Conservation (phyloP, 768 basidiomycete genomes). For the Serendipita vermifera region DNA sequence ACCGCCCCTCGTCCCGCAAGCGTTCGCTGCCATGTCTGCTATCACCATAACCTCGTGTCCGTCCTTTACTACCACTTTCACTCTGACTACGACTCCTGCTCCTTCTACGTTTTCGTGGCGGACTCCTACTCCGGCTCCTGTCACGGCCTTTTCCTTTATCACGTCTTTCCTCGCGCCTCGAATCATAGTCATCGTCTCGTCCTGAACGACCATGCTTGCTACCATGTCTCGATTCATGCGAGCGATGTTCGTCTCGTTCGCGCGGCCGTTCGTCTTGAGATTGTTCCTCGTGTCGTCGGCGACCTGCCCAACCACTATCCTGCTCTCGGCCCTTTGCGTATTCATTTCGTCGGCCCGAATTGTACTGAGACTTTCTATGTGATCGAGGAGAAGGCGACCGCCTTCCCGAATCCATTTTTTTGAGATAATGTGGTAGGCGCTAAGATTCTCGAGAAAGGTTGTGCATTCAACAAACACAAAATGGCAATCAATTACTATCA, state of each 20-base stretch:
- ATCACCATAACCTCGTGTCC: background rate
- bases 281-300: background rate
- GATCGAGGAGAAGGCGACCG: constrained; percentile 2
- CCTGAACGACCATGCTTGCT: too few species aligned
- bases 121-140: background rate
- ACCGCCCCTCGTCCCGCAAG: constrained; percentile 25
- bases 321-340: background rate
- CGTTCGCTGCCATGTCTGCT: constrained; percentile 15
- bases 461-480: too few species aligned
- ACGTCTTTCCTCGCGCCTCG: too few species aligned
- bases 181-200: too few species aligned
- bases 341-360: background rate
- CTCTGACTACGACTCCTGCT: background rate
- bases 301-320: background rate
- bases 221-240: too few species aligned
- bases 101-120: background rate
- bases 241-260: too few species aligned
- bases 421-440: background rate
- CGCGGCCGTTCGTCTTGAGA: background rate
- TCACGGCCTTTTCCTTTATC: background rate
- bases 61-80: too few species aligned
- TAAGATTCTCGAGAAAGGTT: too few species aligned
- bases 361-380: background rate
- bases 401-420: background rate
- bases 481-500: too few species aligned